phyloP scores from a whole-genome alignment of 345 rosid species.

The Cardamine occulta region DNA sequence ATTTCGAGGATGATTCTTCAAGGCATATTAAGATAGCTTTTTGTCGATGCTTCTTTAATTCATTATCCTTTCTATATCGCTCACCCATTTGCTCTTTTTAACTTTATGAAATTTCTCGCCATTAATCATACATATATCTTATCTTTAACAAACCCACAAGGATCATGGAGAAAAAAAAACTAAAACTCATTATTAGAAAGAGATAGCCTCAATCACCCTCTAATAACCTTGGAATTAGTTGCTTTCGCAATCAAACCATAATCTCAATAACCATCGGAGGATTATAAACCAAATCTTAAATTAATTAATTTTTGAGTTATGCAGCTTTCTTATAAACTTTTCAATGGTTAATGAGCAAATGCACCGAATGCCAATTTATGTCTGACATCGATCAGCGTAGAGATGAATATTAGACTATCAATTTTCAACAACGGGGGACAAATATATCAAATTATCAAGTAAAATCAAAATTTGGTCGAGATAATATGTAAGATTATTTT shows the following conservation, averaged over 20 bases:
- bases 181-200: slow-evolving; percentile 34
- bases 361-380: background rate
- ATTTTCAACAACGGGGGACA: background rate
- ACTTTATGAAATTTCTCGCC: slow-evolving; percentile 28
- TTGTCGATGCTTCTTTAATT: slow-evolving; percentile 3
- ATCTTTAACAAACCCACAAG: slow-evolving; percentile 48
- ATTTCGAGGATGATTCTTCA: slow-evolving; percentile 12
- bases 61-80: slow-evolving; percentile 6
- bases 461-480: background rate
- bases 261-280: background rate
- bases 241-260: slow-evolving; percentile 7
- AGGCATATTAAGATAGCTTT: slow-evolving; percentile 12
- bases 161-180: slow-evolving; percentile 19
- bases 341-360: background rate
- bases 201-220: slow-evolving; percentile 33
- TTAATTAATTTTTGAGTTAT: background rate
- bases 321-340: background rate
- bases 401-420: slow-evolving; percentile 1
- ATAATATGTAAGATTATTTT: slow-evolving; percentile 17
- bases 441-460: background rate
- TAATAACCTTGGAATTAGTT: slow-evolving; percentile 21
- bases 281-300: background rate
- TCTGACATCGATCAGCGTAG: background rate
- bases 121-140: slow-evolving; percentile 43
- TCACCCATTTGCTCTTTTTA: slow-evolving; percentile 28